phyloP scores from a whole-genome alignment of 2,329 filamentous ascomycete species.

The Davidsoniella eucalypti region DNA sequence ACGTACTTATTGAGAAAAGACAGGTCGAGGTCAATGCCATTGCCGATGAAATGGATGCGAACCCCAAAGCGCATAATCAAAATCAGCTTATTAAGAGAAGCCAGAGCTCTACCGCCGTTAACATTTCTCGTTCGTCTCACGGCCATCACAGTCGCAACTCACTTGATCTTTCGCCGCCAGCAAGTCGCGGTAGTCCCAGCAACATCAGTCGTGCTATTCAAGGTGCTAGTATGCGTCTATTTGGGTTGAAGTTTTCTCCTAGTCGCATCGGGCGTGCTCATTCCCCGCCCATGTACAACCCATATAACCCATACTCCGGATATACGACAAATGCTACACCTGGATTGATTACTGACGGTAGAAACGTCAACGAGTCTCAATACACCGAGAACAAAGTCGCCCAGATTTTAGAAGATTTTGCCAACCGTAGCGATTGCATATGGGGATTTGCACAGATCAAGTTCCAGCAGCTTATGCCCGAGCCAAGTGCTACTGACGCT shows the following conservation, averaged over 20 bases:
- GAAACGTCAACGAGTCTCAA: slow-evolving; percentile 29
- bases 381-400: slow-evolving; percentile 72
- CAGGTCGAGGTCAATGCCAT: slow-evolving; percentile 95
- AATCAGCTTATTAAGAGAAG: slow-evolving; percentile 19
- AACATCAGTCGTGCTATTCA: slow-evolving; percentile 91
- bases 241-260: slow-evolving; percentile 54
- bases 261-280: slow-evolving; percentile 43
- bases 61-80: slow-evolving; percentile 42
- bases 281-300: slow-evolving; percentile 63
- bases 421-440: slow-evolving; percentile 85
- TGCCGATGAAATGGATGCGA: slow-evolving; percentile 83
- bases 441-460: slow-evolving; percentile 98
- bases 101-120: slow-evolving; percentile 38
- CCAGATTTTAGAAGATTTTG: slow-evolving; percentile 76
- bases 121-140: slow-evolving; percentile 59
- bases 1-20: slow-evolving; percentile 88
- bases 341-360: slow-evolving; percentile 53
- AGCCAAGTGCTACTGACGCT: slow-evolving; percentile 41
- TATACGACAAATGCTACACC: slow-evolving; percentile 37
- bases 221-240: slow-evolving; percentile 64
- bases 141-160: slow-evolving; percentile 9
- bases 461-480: slow-evolving; percentile 89
- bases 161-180: slow-evolving; percentile 7
- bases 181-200: slow-evolving; percentile 36
- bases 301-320: slow-evolving; percentile 56